Conservation (phyloP, 2,329 filamentous ascomycete genomes). For the Aspergillus viridinutans region DNA sequence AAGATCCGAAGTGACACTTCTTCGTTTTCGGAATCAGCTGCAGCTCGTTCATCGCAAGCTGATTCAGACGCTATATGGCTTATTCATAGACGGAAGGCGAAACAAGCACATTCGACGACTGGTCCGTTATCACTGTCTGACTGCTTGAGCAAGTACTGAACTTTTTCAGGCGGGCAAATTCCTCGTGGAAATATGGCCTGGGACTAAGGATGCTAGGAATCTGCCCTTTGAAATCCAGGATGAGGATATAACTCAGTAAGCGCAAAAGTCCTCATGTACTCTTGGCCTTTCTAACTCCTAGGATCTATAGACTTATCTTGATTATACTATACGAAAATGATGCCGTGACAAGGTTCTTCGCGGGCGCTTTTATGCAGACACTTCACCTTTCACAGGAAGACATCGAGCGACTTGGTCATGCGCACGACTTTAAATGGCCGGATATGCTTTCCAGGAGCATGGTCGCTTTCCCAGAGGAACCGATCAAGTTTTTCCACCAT, state of each 20-base stretch:
- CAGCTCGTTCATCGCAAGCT: conserved; percentile 4
- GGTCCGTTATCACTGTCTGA: conserved; percentile 9
- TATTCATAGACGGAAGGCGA: conserved; percentile 7
- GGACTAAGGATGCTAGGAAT: conserved; percentile 6
- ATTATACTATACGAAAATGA: conserved; percentile 13
- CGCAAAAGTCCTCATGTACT: neutral
- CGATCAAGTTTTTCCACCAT: conserved; percentile 5
- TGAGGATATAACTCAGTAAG: conserved; percentile 1
- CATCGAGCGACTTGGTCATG: conserved; percentile 4
- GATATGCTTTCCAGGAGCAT: conserved; percentile 4
- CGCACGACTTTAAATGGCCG: conserved; percentile 2
- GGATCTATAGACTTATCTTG: conserved; percentile 4
- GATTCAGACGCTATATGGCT: neutral
- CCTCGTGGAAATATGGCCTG: conserved; percentile 18
- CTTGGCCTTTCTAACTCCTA: neutral
- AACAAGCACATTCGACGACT: conserved; percentile 9
- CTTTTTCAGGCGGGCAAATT: conserved; percentile 14
- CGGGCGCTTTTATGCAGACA: conserved; percentile 16
- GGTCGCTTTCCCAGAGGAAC: neutral
- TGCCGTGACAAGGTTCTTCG: conserved; percentile 14
- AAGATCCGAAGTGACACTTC: conserved; percentile 1
- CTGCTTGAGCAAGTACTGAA: neutral
- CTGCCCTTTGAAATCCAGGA: neutral
- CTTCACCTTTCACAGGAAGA: conserved; percentile 6
- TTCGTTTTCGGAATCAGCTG: neutral